Conservation (phyloP, 331 rosid genomes). For the Stylosanthes scabra region DNA sequence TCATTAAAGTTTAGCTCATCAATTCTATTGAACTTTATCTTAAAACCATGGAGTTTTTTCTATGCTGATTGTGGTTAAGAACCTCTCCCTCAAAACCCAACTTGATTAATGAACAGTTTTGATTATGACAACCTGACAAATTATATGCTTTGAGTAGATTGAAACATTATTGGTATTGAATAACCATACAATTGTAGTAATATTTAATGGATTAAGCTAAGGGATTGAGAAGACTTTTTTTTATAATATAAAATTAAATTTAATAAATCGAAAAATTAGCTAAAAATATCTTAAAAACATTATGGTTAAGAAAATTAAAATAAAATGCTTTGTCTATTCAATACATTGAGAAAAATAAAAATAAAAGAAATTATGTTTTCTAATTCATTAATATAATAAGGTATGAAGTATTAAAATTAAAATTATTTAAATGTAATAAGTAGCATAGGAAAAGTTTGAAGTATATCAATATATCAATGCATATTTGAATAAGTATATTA, state of each 20-base stretch:
- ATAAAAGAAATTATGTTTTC: no score
- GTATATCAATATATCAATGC: no score
- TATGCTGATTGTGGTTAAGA: no score
- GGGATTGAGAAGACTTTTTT: no score
- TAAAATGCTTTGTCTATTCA: no score
- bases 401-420: not conserved
- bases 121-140: not conserved
- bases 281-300: no score
- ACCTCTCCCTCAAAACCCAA: constrained; percentile 4
- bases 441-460: no score
- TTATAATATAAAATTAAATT: no score
- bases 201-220: not conserved
- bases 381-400: not conserved
- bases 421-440: not conserved
- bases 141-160: not conserved
- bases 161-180: not conserved
- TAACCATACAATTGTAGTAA: not conserved
- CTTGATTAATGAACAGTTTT: not conserved
- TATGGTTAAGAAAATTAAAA: no score
- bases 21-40: constrained; percentile 7
- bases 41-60: not conserved
- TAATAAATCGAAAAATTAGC: no score
- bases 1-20: constrained; percentile 17
- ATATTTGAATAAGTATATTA: no score
- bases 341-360: no score